These are phyloP conservation scores for Phaeosphaeria sp. DNA, from an alignment of 2,329 filamentous ascomycete genomes.

Conservation along the genomic window DNA sequence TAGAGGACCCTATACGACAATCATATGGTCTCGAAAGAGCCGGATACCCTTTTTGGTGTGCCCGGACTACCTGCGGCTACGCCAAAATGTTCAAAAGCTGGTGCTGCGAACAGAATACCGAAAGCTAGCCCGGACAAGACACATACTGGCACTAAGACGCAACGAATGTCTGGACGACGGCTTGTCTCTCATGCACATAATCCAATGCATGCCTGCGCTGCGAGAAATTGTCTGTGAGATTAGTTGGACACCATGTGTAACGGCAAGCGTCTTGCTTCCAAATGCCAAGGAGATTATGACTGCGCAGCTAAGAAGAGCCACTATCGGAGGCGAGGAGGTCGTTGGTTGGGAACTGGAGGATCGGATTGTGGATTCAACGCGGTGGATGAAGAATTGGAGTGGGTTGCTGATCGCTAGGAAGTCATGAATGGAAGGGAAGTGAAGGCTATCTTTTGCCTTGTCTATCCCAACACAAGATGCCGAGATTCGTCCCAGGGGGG, in stretches of 20 bases:
- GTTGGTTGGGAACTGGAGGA: constrained; percentile 1
- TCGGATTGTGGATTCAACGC: not conserved
- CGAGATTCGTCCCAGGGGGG: no score
- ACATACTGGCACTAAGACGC: not conserved
- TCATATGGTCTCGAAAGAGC: not conserved
- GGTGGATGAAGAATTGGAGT: constrained; percentile 1
- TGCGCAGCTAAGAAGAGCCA: not conserved
- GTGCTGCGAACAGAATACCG: not conserved
- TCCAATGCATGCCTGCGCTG: not conserved
- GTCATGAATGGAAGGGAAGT: not conserved
- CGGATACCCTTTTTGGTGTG: not conserved
- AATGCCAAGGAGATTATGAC: not conserved
- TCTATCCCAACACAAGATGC: not conserved
- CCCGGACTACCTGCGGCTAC: not conserved
- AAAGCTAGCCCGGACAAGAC: not conserved
- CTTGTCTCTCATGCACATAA: not conserved
- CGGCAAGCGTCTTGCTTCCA: not conserved
- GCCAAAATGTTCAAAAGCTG: not conserved
- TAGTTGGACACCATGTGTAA: not conserved
- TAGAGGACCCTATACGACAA: not conserved
- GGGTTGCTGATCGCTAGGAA: not conserved
- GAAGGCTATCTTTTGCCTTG: not conserved
- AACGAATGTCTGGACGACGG: not conserved
- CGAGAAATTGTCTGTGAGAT: not conserved
- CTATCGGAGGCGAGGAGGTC: not conserved